phyloP scores from a whole-genome alignment of 1,284 basidiomycete species.

The Mycena citricolor region DNA sequence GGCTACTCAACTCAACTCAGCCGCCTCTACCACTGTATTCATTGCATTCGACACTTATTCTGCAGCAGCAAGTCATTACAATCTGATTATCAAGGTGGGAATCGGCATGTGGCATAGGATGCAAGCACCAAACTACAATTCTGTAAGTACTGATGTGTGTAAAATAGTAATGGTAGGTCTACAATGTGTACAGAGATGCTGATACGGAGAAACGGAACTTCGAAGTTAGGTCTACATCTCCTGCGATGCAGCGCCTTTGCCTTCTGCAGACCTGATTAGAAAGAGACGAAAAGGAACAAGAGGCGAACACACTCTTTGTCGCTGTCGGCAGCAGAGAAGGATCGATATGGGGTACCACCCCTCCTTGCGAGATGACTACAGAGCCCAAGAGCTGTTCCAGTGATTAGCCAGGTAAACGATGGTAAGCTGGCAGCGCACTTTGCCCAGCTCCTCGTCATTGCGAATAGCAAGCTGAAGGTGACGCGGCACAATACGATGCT shows the following conservation, averaged over 20 bases:
- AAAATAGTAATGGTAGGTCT: no score
- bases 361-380: slow-evolving; percentile 87
- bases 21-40: no score
- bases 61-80: no score
- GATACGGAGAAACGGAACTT: no score
- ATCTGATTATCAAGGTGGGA: no score
- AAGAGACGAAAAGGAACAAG: neutral
- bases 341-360: slow-evolving; percentile 58
- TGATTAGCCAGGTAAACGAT: neutral
- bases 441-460: slow-evolving; percentile 86
- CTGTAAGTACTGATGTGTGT: no score
- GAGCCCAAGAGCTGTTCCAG: slow-evolving; percentile 69
- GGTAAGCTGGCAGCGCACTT: slow-evolving; percentile 34
- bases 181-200: no score
- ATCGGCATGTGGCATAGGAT: no score
- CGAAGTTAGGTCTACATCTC: slow-evolving; percentile 9
- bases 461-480: slow-evolving; percentile 88
- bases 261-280: slow-evolving; percentile 1
- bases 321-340: slow-evolving; percentile 27
- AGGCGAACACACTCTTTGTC: slow-evolving; percentile 8
- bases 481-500: slow-evolving; percentile 86
- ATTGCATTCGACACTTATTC: no score
- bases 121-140: no score
- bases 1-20: no score
- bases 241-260: slow-evolving; percentile 6